Evolutionary conservation across 345 rosid genomes (phyloP).

Genomic region (Hirschfeldia incana): DNA sequence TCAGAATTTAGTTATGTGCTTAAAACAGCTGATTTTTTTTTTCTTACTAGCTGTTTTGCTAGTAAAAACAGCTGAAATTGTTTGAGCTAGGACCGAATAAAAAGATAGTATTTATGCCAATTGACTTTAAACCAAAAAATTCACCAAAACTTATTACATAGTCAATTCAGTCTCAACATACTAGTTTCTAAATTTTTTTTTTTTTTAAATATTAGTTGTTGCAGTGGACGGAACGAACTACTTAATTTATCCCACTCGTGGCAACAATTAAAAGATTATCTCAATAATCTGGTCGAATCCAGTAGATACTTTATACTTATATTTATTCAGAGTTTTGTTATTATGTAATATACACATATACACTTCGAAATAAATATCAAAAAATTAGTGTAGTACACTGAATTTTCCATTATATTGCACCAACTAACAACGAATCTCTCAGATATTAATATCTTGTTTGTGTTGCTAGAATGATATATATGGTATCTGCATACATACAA

Average conservation of each 20-base stretch:
- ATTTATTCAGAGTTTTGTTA: neutral
- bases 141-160: no score
- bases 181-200: no score
- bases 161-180: no score
- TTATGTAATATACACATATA: neutral
- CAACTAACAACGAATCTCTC: neutral
- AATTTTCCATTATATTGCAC: neutral
- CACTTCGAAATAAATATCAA: neutral
- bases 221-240: neutral
- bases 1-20: no score
- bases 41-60: no score
- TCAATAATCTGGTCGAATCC: neutral
- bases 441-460: neutral
- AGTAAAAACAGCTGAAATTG: no score
- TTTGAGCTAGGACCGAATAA: no score
- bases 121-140: no score
- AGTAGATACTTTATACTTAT: neutral
- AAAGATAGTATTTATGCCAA: no score
- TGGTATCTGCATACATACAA: slow-evolving; percentile 29
- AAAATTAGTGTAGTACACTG: neutral
- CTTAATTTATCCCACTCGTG: neutral
- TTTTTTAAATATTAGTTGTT: neutral
- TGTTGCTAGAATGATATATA: slow-evolving; percentile 2
- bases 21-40: no score
- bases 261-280: neutral